These are phyloP conservation scores for Geranium rotundifolium DNA, from an alignment of 345 rosid genomes.

Conservation along the genomic window DNA sequence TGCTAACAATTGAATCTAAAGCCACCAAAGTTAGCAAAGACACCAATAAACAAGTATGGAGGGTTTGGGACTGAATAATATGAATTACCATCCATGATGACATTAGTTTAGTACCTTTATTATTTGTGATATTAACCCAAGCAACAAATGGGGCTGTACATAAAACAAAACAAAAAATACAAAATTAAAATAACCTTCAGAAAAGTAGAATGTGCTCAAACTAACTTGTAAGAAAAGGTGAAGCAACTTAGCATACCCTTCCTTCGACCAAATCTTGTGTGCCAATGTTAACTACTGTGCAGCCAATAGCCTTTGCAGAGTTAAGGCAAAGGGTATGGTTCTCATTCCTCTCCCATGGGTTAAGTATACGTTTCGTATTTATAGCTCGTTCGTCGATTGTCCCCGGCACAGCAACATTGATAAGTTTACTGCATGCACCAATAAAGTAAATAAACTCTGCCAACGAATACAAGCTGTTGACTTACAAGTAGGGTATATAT, in stretches of 20 bases:
- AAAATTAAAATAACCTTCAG: slow-evolving; percentile 3
- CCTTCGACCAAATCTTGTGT: slow-evolving; percentile 79
- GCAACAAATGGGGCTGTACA: slow-evolving; percentile 76
- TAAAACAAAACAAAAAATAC: slow-evolving; percentile 9
- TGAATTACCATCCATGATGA: not conserved
- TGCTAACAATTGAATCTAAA: slow-evolving; percentile 76
- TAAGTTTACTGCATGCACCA: slow-evolving; percentile 54
- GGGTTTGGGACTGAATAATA: too few species aligned
- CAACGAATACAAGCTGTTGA: slow-evolving; percentile 5
- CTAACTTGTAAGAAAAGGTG: slow-evolving; percentile 7
- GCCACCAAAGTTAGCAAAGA: slow-evolving; percentile 6
- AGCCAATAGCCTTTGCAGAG: too few species aligned
- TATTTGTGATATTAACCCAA: slow-evolving; percentile 88
- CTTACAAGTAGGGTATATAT: not conserved
- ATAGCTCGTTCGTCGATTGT: slow-evolving; percentile 92
- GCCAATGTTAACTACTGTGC: too few species aligned
- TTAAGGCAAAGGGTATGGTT: too few species aligned
- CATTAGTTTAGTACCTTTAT: slow-evolving; percentile 44
- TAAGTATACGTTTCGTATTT: slow-evolving; percentile 69
- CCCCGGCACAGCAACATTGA: slow-evolving; percentile 83
- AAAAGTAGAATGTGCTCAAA: not conserved
- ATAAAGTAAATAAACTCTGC: slow-evolving; percentile 13
- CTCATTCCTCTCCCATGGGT: slow-evolving; percentile 90
- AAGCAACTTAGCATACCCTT: slow-evolving; percentile 43
- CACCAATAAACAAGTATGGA: not conserved